Evolutionary conservation across 495 filamentous ascomycete genomes (phyloP), one percentile per base, ranked within the genome.

Genomic region (Penicillium herquei): DNA sequence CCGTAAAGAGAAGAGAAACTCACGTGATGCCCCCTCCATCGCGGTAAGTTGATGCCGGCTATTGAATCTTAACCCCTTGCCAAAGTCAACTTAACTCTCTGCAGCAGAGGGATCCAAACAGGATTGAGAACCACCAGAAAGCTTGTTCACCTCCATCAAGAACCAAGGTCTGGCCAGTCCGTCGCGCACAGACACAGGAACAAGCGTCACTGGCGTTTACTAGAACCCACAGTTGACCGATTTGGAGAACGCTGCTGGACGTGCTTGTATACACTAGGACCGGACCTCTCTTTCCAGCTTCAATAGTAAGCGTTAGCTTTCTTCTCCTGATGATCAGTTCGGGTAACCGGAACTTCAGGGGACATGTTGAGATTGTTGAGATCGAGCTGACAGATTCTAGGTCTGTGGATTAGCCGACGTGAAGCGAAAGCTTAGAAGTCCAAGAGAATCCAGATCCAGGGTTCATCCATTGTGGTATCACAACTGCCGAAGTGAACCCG

Each of bases 61-160:
- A 52, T 55, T 55, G 52, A 55, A 59, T 55, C 52, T 55, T 55
- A 40, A 50, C 3, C 7, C 18, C 32, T 31, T 16, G 34, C n/a
- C 17, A 39, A 51, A 21, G 30, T 21, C 9, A 34, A 46, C 32
- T 33, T 13, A 12, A 21, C 8, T 46, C 21, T 2, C 13, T 46
- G 11, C 9, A 46, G 30, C 43, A 26, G 32, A 5, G 14, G 11
- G 43, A 21, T n/a, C 30, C 14, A 46, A 32, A 14, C 43, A 31
- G 34, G 17, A 39, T 10, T 35, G 14, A 16, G 31, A 37, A 16
- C 9, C 34, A 40, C 34, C 5, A 6, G 1, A 41, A 56, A 51
- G 54, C 48, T 56, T 56, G 21, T 47, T 18, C 31, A 10, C 6
- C 11, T 30, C 40, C 40, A 44, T 18, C 44, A 6, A 44, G 8